phyloP scores from a whole-genome alignment of 1,139 yeast genomes.

The Blastobotrys proliferans region DNA sequence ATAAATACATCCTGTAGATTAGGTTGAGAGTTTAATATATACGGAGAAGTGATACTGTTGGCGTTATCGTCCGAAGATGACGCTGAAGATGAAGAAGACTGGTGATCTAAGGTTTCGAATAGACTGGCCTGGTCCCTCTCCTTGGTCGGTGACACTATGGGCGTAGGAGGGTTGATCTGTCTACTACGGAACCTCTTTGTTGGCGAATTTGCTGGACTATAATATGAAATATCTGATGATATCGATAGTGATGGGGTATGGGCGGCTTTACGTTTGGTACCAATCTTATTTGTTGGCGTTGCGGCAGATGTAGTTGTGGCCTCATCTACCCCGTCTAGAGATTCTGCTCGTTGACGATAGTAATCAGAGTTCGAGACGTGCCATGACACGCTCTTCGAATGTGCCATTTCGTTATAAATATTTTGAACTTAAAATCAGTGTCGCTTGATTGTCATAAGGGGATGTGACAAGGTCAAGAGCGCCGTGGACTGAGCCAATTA shows the following conservation, averaged over 20 bases:
- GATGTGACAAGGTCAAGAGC: too few relatives aligned
- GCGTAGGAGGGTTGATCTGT: slow-evolving; percentile 11
- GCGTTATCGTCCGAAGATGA: not conserved
- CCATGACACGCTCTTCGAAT: slow-evolving; percentile 19
- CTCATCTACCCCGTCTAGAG: too few relatives aligned
- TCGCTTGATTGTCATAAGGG: too few relatives aligned
- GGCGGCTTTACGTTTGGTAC: slow-evolving; percentile 2
- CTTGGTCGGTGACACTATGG: slow-evolving; percentile 11
- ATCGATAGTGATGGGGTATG: slow-evolving; percentile 8
- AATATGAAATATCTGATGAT: slow-evolving; percentile 9
- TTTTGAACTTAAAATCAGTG: too few relatives aligned
- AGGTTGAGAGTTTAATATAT: slow-evolving; percentile 24
- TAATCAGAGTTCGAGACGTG: too few relatives aligned
- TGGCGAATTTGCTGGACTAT: slow-evolving; percentile 10
- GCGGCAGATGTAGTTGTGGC: not conserved
- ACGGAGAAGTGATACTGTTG: slow-evolving; percentile 20
- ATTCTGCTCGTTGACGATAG: too few relatives aligned
- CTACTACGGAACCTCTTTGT: slow-evolving; percentile 6
- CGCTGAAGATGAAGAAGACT: not conserved
- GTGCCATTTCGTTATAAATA: slow-evolving; percentile 17
- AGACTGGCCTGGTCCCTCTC: not conserved
- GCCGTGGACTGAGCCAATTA: too few relatives aligned
- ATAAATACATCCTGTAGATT: slow-evolving; percentile 34
- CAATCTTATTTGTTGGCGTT: not conserved
- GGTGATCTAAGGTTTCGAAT: not conserved